phyloP scores from a whole-genome alignment of 805 yeast genomes.

The Metschnikowia santaceciliae region DNA sequence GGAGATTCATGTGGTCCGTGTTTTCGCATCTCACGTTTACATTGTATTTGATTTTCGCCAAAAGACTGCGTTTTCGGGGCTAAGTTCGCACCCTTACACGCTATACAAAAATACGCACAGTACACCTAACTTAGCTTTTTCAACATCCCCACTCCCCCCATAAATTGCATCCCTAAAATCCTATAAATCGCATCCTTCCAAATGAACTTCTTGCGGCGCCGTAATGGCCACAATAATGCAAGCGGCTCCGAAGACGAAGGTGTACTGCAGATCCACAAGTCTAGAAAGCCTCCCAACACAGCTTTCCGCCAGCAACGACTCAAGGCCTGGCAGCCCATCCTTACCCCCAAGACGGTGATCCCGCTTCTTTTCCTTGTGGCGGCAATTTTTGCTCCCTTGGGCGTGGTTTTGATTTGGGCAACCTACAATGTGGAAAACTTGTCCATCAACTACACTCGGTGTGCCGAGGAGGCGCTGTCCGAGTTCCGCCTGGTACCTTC shows the following conservation, averaged over 20 bases:
- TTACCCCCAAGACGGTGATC: constrained; percentile 86
- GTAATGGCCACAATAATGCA: constrained; percentile 20
- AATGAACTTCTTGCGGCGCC: constrained; percentile 32
- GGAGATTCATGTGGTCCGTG: not conserved
- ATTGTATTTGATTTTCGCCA: not conserved
- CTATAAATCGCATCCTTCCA: not conserved
- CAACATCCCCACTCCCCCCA: not conserved
- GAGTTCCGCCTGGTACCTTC: constrained; percentile 52
- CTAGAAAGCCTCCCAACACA: constrained; percentile 52
- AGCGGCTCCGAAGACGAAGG: constrained; percentile 15
- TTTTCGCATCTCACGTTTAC: not conserved
- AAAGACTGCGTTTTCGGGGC: not conserved
- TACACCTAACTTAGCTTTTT: not conserved
- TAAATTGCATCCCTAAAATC: not conserved
- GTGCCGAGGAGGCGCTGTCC: constrained; percentile 42
- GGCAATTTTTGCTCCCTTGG: constrained; percentile 83
- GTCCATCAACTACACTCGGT: constrained; percentile 69
- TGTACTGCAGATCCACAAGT: constrained; percentile 21
- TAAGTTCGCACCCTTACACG: not conserved
- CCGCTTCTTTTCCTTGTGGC: constrained; percentile 76
- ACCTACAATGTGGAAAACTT: constrained; percentile 75
- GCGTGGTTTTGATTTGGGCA: constrained; percentile 78
- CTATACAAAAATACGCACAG: not conserved
- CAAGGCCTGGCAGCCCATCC: constrained; percentile 79
- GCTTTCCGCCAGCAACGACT: constrained; percentile 75